A percentile compares a stretch with the other conserved stretches of the same genome.
Evolutionary conservation across 208 protist species (phyloP).

Genomic region (Acanthamoeba sp.): DNA sequence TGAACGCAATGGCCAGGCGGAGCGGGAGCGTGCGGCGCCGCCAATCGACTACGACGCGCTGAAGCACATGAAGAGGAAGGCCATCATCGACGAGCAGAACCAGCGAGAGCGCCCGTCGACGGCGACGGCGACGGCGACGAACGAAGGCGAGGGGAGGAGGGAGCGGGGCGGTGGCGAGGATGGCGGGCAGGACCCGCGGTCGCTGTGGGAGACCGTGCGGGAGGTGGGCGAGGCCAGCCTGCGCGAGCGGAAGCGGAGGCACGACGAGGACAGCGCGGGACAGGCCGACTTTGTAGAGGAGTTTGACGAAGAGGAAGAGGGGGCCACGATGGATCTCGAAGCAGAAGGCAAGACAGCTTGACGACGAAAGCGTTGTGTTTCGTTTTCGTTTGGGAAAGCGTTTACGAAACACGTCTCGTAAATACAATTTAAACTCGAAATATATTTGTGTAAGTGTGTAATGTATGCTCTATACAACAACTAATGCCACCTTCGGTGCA

Average conservation of each 20-base stretch:
- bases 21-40: background rate
- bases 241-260: background rate
- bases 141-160: too few species aligned
- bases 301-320: background rate
- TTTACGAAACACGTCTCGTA: too few species aligned
- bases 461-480: too few species aligned
- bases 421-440: too few species aligned
- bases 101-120: background rate
- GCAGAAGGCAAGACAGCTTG: background rate
- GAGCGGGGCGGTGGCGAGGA: background rate
- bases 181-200: background rate
- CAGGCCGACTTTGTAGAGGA: background rate
- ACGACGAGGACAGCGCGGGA: background rate
- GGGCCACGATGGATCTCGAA: background rate
- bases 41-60: background rate
- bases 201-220: background rate
- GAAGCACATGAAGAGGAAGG: background rate
- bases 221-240: slow-evolving; percentile 18
- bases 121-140: background rate
- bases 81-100: background rate
- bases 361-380: too few species aligned
- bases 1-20: too few species aligned
- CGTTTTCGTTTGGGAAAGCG: too few species aligned
- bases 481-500: too few species aligned
- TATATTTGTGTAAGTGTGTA: too few species aligned